Evolutionary conservation across 345 rosid species (phyloP).

Genomic region (Aurinia saxatilis): DNA sequence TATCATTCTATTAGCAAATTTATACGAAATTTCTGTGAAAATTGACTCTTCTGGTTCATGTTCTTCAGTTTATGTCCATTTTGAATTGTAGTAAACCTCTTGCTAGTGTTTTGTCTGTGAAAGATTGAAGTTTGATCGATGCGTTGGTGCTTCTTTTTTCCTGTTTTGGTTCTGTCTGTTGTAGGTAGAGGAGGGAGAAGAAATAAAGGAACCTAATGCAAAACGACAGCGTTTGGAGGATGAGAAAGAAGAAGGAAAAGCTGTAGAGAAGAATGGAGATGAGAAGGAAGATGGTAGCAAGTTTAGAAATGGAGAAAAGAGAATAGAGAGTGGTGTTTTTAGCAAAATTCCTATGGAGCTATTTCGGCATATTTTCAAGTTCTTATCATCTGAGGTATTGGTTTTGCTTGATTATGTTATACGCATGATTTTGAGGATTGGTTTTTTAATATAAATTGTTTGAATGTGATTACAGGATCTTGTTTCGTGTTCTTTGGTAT

Average conservation of each 20-base stretch:
- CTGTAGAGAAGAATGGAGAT: constrained; percentile 15
- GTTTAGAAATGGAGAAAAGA: constrained; percentile 20
- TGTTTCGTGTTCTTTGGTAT: constrained; percentile 69
- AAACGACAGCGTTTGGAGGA: constrained; percentile 41
- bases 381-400: constrained; percentile 85
- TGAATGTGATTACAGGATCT: constrained; percentile 56
- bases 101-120: background rate
- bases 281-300: constrained; percentile 11
- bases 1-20: too few species aligned
- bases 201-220: constrained; percentile 35
- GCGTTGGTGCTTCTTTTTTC: too few species aligned
- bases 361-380: constrained; percentile 78
- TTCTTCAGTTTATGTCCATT: background rate
- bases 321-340: constrained; percentile 61
- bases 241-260: constrained; percentile 13
- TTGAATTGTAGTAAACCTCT: background rate
- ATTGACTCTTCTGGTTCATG: background rate
- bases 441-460: background rate
- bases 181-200: constrained; percentile 31
- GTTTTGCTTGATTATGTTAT: background rate
- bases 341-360: constrained; percentile 77
- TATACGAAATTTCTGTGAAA: too few species aligned
- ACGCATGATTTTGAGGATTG: background rate
- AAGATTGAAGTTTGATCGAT: constrained; percentile 3
- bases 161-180: background rate